These are phyloP conservation scores for Boletus sp. DNA, from an alignment of 768 basidiomycete species.

Conservation along the genomic window DNA sequence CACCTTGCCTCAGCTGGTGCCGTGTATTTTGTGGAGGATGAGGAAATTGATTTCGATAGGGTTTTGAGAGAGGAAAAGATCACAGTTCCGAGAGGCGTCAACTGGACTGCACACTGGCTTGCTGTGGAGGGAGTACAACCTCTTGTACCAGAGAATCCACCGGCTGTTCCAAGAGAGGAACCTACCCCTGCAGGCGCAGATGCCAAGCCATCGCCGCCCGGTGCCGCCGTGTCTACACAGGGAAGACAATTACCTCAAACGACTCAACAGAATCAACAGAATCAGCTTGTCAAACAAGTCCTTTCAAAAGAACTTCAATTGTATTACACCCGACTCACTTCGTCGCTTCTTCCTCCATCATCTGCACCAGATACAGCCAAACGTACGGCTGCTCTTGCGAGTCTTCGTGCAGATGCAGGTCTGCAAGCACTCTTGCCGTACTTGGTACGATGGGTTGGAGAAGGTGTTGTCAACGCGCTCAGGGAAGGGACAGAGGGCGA, in stretches of 20 bases:
- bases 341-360: constrained; percentile 59
- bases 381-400: constrained; percentile 86
- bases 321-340: constrained; percentile 89
- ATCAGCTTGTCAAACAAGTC: constrained; percentile 85
- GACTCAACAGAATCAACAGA: constrained; percentile 54
- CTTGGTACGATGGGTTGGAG: constrained; percentile 91
- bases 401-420: constrained; percentile 85
- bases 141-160: constrained; percentile 92
- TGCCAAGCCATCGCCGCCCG: constrained; percentile 28
- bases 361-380: constrained; percentile 57
- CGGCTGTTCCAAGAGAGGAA: constrained; percentile 65
- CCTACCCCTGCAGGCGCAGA: constrained; percentile 28
- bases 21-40: constrained; percentile 93
- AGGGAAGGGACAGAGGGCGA: constrained; percentile 49
- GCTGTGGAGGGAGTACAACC: constrained; percentile 98
- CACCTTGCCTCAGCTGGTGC: constrained; percentile 51
- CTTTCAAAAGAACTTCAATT: constrained; percentile 92
- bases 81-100: constrained; percentile 71
- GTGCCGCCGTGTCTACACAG: constrained; percentile 20
- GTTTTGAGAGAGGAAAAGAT: constrained; percentile 86
- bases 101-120: constrained; percentile 95
- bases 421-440: constrained; percentile 90
- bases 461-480: constrained; percentile 72
- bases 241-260: constrained; percentile 25
- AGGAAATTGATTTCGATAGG: constrained; percentile 95